phyloP scores from a whole-genome alignment of 352 stramenopile genomes.

The Globisporangium canariense region DNA sequence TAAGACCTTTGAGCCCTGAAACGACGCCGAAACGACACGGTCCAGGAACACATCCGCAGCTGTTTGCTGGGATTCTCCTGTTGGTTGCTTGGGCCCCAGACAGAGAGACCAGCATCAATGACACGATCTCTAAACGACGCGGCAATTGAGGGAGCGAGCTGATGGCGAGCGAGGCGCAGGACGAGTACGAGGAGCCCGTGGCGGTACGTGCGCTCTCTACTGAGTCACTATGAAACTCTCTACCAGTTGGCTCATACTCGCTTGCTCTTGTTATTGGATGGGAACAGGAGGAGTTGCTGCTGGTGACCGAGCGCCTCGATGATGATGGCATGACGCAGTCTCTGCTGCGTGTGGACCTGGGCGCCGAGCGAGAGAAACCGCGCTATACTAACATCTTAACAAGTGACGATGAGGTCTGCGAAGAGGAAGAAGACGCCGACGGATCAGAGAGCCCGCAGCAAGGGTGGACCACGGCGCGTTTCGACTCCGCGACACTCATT shows the following conservation, averaged over 20 bases:
- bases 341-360: neutral
- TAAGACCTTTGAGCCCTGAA: no score
- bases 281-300: conserved; percentile 7
- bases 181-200: conserved; percentile 23
- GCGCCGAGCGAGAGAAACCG: neutral
- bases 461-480: conserved; percentile 1
- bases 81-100: no score
- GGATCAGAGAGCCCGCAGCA: neutral
- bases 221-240: neutral
- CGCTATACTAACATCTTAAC: neutral
- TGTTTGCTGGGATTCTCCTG: no score
- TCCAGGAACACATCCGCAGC: no score
- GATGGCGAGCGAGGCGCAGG: conserved; percentile 22
- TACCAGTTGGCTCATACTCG: neutral
- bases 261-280: neutral
- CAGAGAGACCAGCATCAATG: no score
- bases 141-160: neutral
- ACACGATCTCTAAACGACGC: neutral
- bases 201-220: neutral
- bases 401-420: neutral
- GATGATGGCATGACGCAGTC: neutral
- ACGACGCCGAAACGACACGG: no score
- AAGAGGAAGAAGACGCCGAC: neutral
- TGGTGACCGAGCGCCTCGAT: conserved; percentile 12
- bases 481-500: neutral